These are phyloP conservation scores for Hypoxylon sp. DNA, from an alignment of 2,329 filamentous ascomycete genomes.

Conservation along the genomic window DNA sequence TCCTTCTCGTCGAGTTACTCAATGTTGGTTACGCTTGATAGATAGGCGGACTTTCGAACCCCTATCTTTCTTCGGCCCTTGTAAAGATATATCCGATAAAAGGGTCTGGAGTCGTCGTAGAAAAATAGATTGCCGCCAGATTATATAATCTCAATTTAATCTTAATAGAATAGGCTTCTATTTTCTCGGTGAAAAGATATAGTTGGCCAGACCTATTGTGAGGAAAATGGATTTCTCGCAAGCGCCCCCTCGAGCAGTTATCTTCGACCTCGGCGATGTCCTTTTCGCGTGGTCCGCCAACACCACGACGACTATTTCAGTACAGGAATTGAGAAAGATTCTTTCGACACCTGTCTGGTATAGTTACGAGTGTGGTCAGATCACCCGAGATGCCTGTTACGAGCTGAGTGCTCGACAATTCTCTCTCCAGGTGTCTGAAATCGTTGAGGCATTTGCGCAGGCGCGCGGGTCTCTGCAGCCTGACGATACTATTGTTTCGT, in stretches of 20 bases:
- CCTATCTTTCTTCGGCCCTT: too few species aligned
- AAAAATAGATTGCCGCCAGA: too few species aligned
- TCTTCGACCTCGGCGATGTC: constrained; percentile 57
- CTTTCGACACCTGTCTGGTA: constrained; percentile 51
- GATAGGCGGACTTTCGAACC: too few species aligned
- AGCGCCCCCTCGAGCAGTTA: constrained; percentile 40
- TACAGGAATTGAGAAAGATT: constrained; percentile 46
- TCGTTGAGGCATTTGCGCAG: constrained; percentile 51
- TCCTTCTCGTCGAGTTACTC: too few species aligned
- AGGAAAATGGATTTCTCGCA: constrained; percentile 17
- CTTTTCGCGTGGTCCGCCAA: constrained; percentile 54
- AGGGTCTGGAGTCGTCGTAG: too few species aligned
- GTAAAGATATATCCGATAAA: too few species aligned
- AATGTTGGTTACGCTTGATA: too few species aligned
- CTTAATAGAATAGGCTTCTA: background rate
- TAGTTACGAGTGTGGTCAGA: constrained; percentile 51
- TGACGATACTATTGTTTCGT: constrained; percentile 45
- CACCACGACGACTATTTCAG: constrained; percentile 46
- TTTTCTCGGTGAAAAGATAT: background rate
- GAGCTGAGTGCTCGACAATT: constrained; percentile 46
- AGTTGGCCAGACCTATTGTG: background rate
- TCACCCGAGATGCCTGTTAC: constrained; percentile 50
- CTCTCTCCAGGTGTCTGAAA: constrained; percentile 45
- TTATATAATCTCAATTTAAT: background rate
- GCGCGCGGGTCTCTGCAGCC: constrained; percentile 50